phyloP scores from a whole-genome alignment of 2,329 filamentous ascomycete species.

The Penicillium sp. region DNA sequence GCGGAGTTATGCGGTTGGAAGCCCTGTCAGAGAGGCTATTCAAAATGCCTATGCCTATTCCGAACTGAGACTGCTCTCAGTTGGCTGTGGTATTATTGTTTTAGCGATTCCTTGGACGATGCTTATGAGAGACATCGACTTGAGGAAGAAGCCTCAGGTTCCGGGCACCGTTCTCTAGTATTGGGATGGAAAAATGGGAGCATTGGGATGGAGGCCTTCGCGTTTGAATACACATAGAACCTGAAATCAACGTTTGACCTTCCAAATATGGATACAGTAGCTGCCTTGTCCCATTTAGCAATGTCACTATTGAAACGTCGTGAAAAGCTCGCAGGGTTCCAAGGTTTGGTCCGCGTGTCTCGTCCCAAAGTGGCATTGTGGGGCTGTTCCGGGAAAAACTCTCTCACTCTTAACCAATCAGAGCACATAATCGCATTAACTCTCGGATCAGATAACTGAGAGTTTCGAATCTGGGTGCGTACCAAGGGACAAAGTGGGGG shows the following conservation, averaged over 20 bases:
- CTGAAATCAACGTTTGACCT: background rate
- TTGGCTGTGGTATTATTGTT: conserved; percentile 47
- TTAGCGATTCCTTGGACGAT: conserved; percentile 47
- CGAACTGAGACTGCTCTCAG: conserved; percentile 55
- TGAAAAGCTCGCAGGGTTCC: background rate
- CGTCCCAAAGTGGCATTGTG: background rate
- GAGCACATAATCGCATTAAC: background rate
- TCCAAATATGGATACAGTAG: background rate
- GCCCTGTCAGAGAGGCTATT: conserved; percentile 56
- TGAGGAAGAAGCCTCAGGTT: conserved; percentile 51
- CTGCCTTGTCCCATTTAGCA: background rate
- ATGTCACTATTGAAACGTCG: background rate
- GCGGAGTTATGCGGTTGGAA: conserved; percentile 40
- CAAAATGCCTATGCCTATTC: conserved; percentile 60
- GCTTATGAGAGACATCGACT: conserved; percentile 54
- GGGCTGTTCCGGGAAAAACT: background rate
- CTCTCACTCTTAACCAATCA: background rate
- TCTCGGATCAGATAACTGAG: conserved; percentile 10
- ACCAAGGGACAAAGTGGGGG: background rate
- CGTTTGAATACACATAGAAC: background rate
- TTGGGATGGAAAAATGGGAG: background rate
- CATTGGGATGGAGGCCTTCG: background rate
- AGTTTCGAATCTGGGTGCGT: background rate
- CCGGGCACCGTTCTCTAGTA: conserved; percentile 55
- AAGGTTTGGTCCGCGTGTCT: background rate